A percentile compares a stretch with the other conserved stretches of the same genome.
These are phyloP conservation scores for Fusarium palustre DNA, from an alignment of 2,329 filamentous ascomycete genomes.

Conservation along the genomic window DNA sequence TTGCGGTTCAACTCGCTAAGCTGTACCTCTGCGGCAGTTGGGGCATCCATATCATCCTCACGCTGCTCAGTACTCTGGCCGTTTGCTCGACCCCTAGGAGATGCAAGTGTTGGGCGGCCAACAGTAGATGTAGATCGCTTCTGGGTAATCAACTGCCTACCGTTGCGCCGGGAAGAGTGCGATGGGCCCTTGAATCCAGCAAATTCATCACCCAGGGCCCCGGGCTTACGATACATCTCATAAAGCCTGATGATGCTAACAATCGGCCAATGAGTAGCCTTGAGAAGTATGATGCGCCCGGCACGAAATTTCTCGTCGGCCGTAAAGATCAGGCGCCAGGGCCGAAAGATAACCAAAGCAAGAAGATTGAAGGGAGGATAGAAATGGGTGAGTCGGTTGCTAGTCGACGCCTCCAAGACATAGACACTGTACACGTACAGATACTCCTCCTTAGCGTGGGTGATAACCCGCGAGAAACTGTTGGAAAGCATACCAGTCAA, in stretches of 20 bases:
- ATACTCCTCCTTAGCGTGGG: slow-evolving; percentile 78
- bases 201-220: slow-evolving; percentile 56
- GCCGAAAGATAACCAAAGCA: slow-evolving; percentile 77
- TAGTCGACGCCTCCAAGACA: slow-evolving; percentile 74
- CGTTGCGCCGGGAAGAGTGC: slow-evolving; percentile 43
- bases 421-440: slow-evolving; percentile 79
- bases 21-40: slow-evolving; percentile 61
- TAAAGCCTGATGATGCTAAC: slow-evolving; percentile 77
- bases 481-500: slow-evolving; percentile 83
- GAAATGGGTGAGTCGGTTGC: slow-evolving; percentile 76
- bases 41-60: slow-evolving; percentile 56
- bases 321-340: slow-evolving; percentile 75
- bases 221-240: slow-evolving; percentile 63
- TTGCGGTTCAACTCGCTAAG: slow-evolving; percentile 67
- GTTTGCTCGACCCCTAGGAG: slow-evolving; percentile 31
- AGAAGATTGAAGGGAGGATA: slow-evolving; percentile 80
- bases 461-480: slow-evolving; percentile 74
- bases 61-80: slow-evolving; percentile 30
- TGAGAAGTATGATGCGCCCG: slow-evolving; percentile 71
- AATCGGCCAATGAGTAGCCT: slow-evolving; percentile 73
- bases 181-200: slow-evolving; percentile 63
- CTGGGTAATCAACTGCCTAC: slow-evolving; percentile 27
- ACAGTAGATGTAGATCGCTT: slow-evolving; percentile 37
- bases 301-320: slow-evolving; percentile 72
- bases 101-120: slow-evolving; percentile 33